A percentile compares a stretch with the other conserved stretches of the same genome.
Evolutionary conservation across 2,329 filamentous ascomycete species (phyloP).

Genomic region (Arthrobotrys iridis): DNA sequence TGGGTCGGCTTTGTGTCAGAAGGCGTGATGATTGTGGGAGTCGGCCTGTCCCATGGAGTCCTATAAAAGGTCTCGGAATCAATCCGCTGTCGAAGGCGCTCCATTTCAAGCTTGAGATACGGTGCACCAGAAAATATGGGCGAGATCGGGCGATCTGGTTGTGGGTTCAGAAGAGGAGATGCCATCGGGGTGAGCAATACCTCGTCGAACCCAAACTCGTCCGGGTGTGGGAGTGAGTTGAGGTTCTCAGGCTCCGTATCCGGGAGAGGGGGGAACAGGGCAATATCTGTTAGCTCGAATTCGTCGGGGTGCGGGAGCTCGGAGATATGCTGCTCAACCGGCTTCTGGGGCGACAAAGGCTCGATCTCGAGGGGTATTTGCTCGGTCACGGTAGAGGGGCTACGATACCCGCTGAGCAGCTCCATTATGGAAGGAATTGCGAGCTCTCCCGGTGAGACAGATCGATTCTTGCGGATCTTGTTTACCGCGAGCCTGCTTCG

Average conservation of each 20-base stretch:
- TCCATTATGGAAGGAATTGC: conserved; percentile 43
- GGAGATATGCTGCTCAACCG: neutral
- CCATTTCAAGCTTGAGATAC: conserved; percentile 37
- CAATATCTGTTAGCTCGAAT: neutral
- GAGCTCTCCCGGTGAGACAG: conserved; percentile 30
- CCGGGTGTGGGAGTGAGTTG: conserved; percentile 14
- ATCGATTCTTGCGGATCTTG: conserved; percentile 29
- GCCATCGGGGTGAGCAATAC: conserved; percentile 17
- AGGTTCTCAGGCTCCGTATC: conserved; percentile 2
- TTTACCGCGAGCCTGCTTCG: conserved; percentile 11
- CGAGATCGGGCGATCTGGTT: conserved; percentile 6
- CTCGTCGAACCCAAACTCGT: conserved; percentile 31
- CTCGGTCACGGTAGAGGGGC: neutral
- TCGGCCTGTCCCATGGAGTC: conserved; percentile 25
- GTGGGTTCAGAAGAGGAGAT: conserved; percentile 14
- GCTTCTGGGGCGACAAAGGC: neutral
- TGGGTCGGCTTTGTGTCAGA: neutral
- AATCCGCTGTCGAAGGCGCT: conserved; percentile 28
- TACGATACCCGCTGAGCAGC: conserved; percentile 18
- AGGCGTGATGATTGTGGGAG: conserved; percentile 3
- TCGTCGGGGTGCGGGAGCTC: neutral
- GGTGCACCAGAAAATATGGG: conserved; percentile 6
- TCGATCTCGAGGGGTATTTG: neutral
- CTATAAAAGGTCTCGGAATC: conserved; percentile 5
- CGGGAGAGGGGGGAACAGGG: neutral